phyloP scores from a whole-genome alignment of 2,329 filamentous ascomycete species.

The Beauveria sp. region DNA sequence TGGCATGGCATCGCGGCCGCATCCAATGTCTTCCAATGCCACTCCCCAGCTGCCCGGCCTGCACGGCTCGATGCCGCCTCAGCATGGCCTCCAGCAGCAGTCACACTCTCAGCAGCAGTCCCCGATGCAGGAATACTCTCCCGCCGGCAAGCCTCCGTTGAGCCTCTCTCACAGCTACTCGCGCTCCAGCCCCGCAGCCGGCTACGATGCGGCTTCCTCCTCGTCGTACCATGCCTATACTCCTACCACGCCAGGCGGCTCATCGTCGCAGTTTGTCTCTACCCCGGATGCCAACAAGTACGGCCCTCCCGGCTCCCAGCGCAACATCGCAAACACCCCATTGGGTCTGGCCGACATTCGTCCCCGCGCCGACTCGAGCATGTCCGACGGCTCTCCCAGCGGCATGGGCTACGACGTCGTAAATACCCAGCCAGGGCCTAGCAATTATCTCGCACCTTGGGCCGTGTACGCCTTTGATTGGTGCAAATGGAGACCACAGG shows the following conservation, averaged over 20 bases:
- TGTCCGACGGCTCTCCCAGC: slow-evolving; percentile 64
- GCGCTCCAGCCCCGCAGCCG: slow-evolving; percentile 68
- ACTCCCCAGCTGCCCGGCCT: slow-evolving; percentile 41
- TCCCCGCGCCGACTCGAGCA: slow-evolving; percentile 72
- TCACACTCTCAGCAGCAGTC: slow-evolving; percentile 25
- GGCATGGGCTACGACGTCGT: slow-evolving; percentile 57
- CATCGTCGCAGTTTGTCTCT: slow-evolving; percentile 58
- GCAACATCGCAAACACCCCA: slow-evolving; percentile 71
- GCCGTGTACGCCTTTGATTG: slow-evolving; percentile 95
- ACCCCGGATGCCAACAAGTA: slow-evolving; percentile 47
- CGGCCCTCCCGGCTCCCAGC: slow-evolving; percentile 48
- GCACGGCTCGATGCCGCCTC: slow-evolving; percentile 30
- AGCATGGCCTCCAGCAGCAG: slow-evolving; percentile 26
- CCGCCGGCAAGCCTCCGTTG: slow-evolving; percentile 59
- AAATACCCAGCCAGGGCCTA: slow-evolving; percentile 62
- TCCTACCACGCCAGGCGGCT: slow-evolving; percentile 56
- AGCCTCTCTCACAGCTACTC: slow-evolving; percentile 69
- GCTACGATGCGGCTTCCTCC: slow-evolving; percentile 49
- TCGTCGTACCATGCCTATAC: slow-evolving; percentile 49
- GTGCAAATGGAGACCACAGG: slow-evolving; percentile 93
- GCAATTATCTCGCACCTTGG: slow-evolving; percentile 92
- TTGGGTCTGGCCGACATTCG: slow-evolving; percentile 88
- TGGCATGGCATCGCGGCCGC: slow-evolving; percentile 31
- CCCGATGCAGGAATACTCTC: slow-evolving; percentile 49
- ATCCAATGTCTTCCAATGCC: slow-evolving; percentile 33